phyloP scores from a whole-genome alignment of 441 rosid species.

The Arabidopsis hybrid region DNA sequence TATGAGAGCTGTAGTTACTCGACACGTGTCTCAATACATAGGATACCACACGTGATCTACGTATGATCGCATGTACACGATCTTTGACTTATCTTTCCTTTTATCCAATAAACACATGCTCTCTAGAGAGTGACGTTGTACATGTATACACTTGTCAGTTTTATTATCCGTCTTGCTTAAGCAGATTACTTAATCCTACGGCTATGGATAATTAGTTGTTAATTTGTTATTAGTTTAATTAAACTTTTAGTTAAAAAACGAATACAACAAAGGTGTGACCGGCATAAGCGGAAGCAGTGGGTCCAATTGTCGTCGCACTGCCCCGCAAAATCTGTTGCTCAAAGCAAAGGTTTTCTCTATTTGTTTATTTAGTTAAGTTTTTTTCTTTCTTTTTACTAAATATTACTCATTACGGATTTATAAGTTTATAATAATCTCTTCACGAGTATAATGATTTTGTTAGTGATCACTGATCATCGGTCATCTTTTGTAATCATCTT shows the following conservation, averaged over 20 bases:
- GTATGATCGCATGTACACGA: conserved; percentile 8
- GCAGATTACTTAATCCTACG: conserved; percentile 26
- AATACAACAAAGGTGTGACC: background rate
- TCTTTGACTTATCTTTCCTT: conserved; percentile 25
- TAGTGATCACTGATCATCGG: conserved; percentile 14
- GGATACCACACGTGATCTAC: conserved; percentile 20
- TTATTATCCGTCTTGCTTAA: background rate
- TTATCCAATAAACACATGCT: conserved; percentile 16
- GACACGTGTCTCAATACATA: background rate
- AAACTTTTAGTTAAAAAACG: background rate
- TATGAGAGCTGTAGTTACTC: no score
- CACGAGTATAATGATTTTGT: conserved; percentile 12
- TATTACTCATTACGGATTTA: background rate
- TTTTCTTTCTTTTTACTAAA: no score
- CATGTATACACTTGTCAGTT: conserved; percentile 7
- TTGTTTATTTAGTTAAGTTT: no score
- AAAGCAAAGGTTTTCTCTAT: background rate
- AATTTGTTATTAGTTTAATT: background rate
- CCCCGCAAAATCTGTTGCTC: conserved; percentile 28
- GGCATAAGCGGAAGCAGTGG: conserved; percentile 9
- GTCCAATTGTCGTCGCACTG: conserved; percentile 17
- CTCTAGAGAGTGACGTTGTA: background rate
- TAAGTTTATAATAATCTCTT: background rate
- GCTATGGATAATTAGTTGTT: background rate
- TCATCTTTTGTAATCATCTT: background rate